Base-by-base conservation (phyloP, 371 early-diverging fungal genomes). In the Mortierella sp. region DNA sequence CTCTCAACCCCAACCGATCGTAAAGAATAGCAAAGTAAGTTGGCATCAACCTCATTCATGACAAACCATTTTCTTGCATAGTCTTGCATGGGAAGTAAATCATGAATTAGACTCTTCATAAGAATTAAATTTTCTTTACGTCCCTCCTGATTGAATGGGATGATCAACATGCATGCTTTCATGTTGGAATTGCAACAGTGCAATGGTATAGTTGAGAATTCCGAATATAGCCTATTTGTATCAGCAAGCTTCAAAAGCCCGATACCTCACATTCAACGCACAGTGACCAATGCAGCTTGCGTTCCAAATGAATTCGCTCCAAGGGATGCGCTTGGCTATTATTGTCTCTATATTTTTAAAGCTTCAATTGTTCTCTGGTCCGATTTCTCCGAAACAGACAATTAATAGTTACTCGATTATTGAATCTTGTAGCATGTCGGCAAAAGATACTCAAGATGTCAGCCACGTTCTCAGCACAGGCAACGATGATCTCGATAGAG, bases 401-500 rank as follows among this genome's bases (percentile, higher is more conserved):
- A 43, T 15, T 43, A 11, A 43, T 1, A 11, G 8, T 22, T 57
- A 57, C 57, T 7, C 7, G 19, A 22, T 21, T 33, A n/a, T n/a
- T 22, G 5, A 1, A 6, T 36, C 13, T 4, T 36, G 16, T 48
- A 74, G 62, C 59, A 75, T 76, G 76, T 76, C 81, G 16, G 71
- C 76, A 68, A 63, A 75, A 67, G 69, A 72, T 13, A 55, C 32
- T 48, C 71, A 74, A 4, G 68, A 74, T 28, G 59, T 62, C 21
- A 57, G 38, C 59, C 65, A 72, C 33, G 53, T 64, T 40, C 40
- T 69, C 33, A 67, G 47, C 55, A 33, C 61, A 48, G 68, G 64
- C 28, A 65, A 64, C 58, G 81, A 81, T 19, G 76, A 75, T 40
- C 68, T 75, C 19, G 81, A 81, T 32, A 81, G 68, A 59, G 79